phyloP scores from a whole-genome alignment of 192 early-diverging fungal genomes.

The Nowakowskiella sp. region DNA sequence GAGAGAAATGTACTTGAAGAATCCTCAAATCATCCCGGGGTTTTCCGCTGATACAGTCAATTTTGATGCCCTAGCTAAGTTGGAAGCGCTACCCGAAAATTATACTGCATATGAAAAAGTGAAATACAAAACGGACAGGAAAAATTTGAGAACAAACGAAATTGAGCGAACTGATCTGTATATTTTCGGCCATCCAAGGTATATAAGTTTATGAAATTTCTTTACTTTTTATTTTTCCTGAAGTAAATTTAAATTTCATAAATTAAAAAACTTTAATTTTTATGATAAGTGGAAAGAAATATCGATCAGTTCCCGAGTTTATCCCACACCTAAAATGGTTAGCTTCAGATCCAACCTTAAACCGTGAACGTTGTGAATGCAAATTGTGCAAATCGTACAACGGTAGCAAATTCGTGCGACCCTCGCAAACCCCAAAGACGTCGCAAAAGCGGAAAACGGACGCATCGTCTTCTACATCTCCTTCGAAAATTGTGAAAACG shows the following conservation, averaged over 20 bases:
- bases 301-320: slow-evolving; percentile 19
- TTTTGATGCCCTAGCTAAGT: not conserved
- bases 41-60: not conserved
- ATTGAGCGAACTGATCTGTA: not conserved
- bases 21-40: not conserved
- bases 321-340: slow-evolving; percentile 21
- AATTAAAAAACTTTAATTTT: not conserved
- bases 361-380: slow-evolving; percentile 15
- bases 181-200: not conserved
- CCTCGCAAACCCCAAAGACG: too few species aligned
- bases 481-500: too few species aligned
- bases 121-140: not conserved
- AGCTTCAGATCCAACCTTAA: slow-evolving; percentile 11
- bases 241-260: too few species aligned
- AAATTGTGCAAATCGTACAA: slow-evolving; percentile 11
- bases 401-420: too few species aligned
- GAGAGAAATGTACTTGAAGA: not conserved
- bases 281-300: slow-evolving; percentile 16
- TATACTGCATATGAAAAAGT: not conserved
- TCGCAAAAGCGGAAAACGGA: too few species aligned
- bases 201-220: not conserved
- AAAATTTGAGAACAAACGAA: not conserved
- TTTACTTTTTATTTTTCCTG: not conserved
- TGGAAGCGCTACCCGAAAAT: not conserved
- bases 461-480: too few species aligned